Base-by-base conservation (phyloP, 208 protist genomes). In the Sergeia podlipaevii region DNA sequence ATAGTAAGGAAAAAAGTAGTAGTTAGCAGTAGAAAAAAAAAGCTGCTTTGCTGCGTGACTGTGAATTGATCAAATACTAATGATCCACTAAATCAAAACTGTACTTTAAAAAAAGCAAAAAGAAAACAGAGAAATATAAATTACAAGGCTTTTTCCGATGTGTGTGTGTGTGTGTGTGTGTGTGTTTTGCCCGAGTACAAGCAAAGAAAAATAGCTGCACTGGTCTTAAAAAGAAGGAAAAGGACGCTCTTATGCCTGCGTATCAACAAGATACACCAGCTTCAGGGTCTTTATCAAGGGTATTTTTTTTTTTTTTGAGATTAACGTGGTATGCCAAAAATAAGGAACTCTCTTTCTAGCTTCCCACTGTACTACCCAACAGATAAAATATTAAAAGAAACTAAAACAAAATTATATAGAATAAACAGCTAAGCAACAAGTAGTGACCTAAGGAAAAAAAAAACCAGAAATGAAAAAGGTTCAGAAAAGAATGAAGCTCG, bases 151-250 rank as follows among this genome's bases (percentile, higher is more conserved):
- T n/a, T 21, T 44, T 15, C 18, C 39, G 18, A 21, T 44, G 39
- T n/a, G 39, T 26, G 39, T 26, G 39, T 17, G 39, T 21, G 15
- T n/a, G 33, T n/a, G n/a, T n/a, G n/a, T n/a, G n/a, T n/a, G n/a
- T n/a, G n/a, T 15, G 33, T 37, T 33, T 4, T 52, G 49, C 2
- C 34, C 28, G 53, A 34, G 36, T n/a, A 44, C 27, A 60, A 73
- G 28, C 57, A 49, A 38, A 51, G 52, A 60, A 60, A 61, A 45
- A 44, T 11, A 41, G 8, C n/a, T n/a, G n/a, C n/a, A n/a, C n/a
- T n/a, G n/a, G n/a, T n/a, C n/a, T n/a, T n/a, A n/a, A n/a, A 15
- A 54, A 20, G 13, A 11, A 23, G 13, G 32, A 42, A 54, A 54
- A 23, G 20, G 33, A n/a, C 39, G 44, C 10, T 21, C 28, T 13